Evolutionary conservation across 768 basidiomycete species (phyloP).

Genomic region (Pisolithus orientalis): DNA sequence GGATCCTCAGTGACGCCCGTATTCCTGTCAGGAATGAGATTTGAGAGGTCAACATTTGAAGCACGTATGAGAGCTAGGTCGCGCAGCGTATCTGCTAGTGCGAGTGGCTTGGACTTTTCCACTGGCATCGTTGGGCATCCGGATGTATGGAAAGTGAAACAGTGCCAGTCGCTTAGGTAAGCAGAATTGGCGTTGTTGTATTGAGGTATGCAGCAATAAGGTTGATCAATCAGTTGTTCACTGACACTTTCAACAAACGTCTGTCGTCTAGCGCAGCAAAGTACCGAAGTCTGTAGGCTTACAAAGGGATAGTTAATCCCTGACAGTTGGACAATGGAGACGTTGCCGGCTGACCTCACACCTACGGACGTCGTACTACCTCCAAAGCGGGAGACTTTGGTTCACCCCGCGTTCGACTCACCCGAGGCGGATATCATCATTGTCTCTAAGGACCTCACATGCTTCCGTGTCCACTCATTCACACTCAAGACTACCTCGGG

Average conservation of each 20-base stretch:
- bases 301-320: not conserved
- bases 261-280: not conserved
- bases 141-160: no score
- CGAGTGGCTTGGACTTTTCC: conserved; percentile 41
- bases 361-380: not conserved
- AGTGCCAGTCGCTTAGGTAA: no score
- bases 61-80: conserved; percentile 70
- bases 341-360: not conserved
- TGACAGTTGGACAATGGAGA: not conserved
- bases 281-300: not conserved
- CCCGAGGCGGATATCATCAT: conserved; percentile 52
- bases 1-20: not conserved
- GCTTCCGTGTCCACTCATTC: conserved; percentile 54
- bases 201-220: no score
- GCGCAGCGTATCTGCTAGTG: conserved; percentile 53
- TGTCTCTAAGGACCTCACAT: conserved; percentile 42
- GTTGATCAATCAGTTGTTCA: no score
- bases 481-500: conserved; percentile 59
- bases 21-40: conserved; percentile 17
- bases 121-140: conserved; percentile 9
- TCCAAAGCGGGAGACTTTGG: conserved; percentile 12
- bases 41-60: conserved; percentile 40
- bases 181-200: no score
- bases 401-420: conserved; percentile 47
- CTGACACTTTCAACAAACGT: no score